Conservation (phyloP, 768 basidiomycete species). For the Termitomyces sp. region DNA sequence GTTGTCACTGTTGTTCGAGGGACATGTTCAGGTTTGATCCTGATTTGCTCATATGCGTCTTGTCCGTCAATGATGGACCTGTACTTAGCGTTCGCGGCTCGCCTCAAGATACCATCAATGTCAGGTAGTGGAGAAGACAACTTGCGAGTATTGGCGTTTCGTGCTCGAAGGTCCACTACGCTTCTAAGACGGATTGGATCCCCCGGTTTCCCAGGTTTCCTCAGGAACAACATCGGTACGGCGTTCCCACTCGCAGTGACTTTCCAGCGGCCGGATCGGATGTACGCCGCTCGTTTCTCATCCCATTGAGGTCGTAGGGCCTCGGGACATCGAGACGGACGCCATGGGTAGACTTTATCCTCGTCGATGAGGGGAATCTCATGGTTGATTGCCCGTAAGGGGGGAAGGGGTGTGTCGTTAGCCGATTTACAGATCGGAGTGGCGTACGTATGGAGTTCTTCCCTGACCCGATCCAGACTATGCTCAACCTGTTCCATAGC, state of each 20-base stretch:
- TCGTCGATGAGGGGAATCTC: neutral
- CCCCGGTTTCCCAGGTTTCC: too few species aligned
- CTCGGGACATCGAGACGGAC: conserved; percentile 34
- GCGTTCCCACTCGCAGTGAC: too few species aligned
- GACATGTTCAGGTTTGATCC: conserved; percentile 20
- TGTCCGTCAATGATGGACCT: conserved; percentile 27
- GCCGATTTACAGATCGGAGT: too few species aligned
- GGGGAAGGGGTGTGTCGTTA: too few species aligned
- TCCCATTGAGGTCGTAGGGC: conserved; percentile 25
- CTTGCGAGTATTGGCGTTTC: too few species aligned
- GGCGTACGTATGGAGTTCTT: conserved; percentile 11
- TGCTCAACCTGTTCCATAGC: neutral
- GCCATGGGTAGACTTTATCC: conserved; percentile 27
- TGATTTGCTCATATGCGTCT: conserved; percentile 34
- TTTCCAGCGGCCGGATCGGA: conserved; percentile 16
- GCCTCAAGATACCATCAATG: too few species aligned
- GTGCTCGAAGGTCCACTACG: too few species aligned
- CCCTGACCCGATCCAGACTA: conserved; percentile 7
- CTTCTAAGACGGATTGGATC: too few species aligned
- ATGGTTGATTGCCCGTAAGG: too few species aligned
- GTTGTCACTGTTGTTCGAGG: conserved; percentile 15
- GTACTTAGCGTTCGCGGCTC: conserved; percentile 2
- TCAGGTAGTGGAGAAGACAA: too few species aligned
- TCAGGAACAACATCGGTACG: conserved; percentile 29
- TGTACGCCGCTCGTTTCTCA: conserved; percentile 26